A percentile compares a stretch with the other conserved stretches of the same genome.
Evolutionary conservation across 2,329 filamentous ascomycete genomes (phyloP).

Genomic region (Exophiala alcalophila): DNA sequence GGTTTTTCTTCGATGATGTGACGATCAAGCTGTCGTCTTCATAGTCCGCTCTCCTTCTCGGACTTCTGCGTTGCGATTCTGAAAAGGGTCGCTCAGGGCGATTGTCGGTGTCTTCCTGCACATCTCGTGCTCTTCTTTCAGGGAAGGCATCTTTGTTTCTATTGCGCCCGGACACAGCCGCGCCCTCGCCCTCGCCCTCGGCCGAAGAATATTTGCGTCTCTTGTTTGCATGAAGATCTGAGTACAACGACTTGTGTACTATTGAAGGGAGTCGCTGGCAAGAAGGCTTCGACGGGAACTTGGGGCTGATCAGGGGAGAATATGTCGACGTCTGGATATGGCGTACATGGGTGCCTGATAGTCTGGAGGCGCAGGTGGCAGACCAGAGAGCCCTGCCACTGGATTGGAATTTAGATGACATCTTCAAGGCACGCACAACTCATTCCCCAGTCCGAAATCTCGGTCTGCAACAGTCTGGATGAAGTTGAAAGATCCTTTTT

Average conservation of each 20-base stretch:
- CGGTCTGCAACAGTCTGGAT: background rate
- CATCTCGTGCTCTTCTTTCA: background rate
- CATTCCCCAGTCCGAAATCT: background rate
- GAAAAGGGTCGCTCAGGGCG: background rate
- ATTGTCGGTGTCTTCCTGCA: background rate
- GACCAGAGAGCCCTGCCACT: slow-evolving; percentile 2
- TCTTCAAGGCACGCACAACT: background rate
- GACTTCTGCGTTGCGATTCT: background rate
- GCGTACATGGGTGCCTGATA: background rate
- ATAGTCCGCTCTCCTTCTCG: background rate
- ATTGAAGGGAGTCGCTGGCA: background rate
- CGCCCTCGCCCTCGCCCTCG: background rate
- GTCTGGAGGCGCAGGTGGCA: slow-evolving; percentile 1
- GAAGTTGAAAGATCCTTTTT: background rate
- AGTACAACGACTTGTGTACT: background rate
- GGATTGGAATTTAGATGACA: slow-evolving; percentile 3
- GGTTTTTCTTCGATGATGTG: background rate
- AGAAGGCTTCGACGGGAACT: background rate
- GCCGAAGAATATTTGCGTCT: slow-evolving; percentile 16
- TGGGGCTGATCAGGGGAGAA: slow-evolving; percentile 1
- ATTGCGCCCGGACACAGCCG: too few species aligned
- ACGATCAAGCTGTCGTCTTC: slow-evolving; percentile 6
- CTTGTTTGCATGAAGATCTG: slow-evolving; percentile 8
- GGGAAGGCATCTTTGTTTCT: too few species aligned
- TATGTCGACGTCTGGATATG: slow-evolving; percentile 1